Evolutionary conservation across 75 land plant genomes (phyloP), one percentile per base, ranked within the genome.

Genomic region (Pseudotsuga menziesii): DNA sequence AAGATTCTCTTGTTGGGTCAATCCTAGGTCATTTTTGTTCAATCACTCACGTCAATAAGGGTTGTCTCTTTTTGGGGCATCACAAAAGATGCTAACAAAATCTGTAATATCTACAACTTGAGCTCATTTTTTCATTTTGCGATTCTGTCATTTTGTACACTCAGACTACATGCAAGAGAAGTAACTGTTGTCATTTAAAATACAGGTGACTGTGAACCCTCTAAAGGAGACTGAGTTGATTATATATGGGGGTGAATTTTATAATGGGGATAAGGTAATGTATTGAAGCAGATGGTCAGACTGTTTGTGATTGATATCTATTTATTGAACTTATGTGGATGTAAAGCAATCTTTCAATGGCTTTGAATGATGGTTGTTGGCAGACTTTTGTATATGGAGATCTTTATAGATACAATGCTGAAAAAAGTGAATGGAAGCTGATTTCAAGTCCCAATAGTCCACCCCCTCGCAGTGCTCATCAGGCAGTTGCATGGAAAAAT

Each of bases 401-500:
- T 90, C 87, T 97, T 29, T 95, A 89, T 75, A 86, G 99, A 22
- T 93, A 89, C 79, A 96, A 95, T 77, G 85, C 91, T 41, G 99
- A 97, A 59, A 97, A 95, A 79, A 76, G 82, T 36, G 96, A 95
- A 59, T 97, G 98, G 98, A 97, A 97, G 78, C 84, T 92, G 81
- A 82, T 97, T 44, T 94, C 94, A 41, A 97, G 99, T 78, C 99
- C 99, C n/a, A 97, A 92, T 59, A 94, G 98, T 79, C 99, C 99
- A 36, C 99, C 99, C 19, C 99, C 99, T 78, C 91, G 98, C 41
- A 97, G 99, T 83, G 93, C 99, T 64, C 99, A 97, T 78, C 99
- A 97, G 75, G 91, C 98, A 22, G 94, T 95, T 87, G 91, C 96
- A 70, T 97, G 99, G 99, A 97, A 95, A 80, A 85, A 97, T 77